Evolutionary conservation across 768 basidiomycete species (phyloP), one percentile per base, ranked within the genome.

Genomic region (Pisolithus albus): DNA sequence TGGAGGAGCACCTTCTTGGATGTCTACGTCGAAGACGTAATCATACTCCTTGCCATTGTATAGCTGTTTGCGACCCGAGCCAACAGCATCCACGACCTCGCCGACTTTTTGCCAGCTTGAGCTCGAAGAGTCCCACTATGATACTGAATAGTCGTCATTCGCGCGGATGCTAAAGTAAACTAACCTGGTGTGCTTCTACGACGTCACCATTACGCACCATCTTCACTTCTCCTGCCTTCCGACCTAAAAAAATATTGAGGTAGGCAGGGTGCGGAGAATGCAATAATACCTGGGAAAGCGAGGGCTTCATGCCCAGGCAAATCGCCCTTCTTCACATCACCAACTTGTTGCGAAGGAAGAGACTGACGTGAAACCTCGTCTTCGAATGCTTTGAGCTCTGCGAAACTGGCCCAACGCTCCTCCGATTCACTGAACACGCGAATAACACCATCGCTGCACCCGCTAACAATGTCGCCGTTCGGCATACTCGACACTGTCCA

Each of bases 21-120:
- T 86, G 61, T 98, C 96, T 34, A 99, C 94, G 62, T 96, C 94
- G 61, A 98, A 97, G n/a, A 99, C 95, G 61, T 96, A 96, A 70
- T 99, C 96, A 63, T 94, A 99, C 70, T 98, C 95, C 63, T 86
- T 85, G 16, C 96, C 96, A 59, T 92, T 69, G 62, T 88, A 86
- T n/a, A 96, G 76, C 68, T 94, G 90, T 68, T 90, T 94, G 52
- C 92, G 78, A n/a, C 82, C 82, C 34, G 85, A 82, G 21, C 93
- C 89, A 47, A 95, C 88, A 18, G 93, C 94, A 62, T 96, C 96
- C 4, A 94, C 92, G 5, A 98, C 94, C 59, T 94, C 88, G 21
- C 96, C 96, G 32, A 98, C 83, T 65, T 94, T 95, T 66, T 91
- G 81, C 96, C 96, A 99, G 23, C 75, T 77, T 16, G 68, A 71